phyloP scores from a whole-genome alignment of 768 basidiomycete genomes.

The Rhodosporidiobolus sp. region DNA sequence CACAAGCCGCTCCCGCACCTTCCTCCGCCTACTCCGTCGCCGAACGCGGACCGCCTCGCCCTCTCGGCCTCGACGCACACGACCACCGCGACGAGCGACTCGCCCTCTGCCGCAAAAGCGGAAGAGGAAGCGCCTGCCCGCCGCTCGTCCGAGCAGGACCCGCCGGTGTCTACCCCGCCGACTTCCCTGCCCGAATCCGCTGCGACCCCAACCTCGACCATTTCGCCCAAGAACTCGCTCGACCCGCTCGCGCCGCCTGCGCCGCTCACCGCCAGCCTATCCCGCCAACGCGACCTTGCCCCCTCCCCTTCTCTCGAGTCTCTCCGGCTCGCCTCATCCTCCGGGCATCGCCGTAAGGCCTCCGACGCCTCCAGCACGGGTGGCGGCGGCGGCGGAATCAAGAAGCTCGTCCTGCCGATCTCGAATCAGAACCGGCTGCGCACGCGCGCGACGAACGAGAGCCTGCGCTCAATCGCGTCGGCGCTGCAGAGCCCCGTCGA shows the following conservation, averaged over 20 bases:
- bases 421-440: neutral
- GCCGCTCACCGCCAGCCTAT: neutral
- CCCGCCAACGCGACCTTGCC: neutral
- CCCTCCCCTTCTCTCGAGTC: neutral
- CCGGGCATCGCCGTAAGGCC: neutral
- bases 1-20: neutral
- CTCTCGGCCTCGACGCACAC: neutral
- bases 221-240: slow-evolving; percentile 4
- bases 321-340: neutral
- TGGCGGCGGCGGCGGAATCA: neutral
- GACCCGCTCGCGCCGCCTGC: slow-evolving; percentile 1
- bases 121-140: too few relatives aligned
- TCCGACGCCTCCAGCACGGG: neutral
- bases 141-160: too few relatives aligned
- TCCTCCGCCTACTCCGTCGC: neutral
- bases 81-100: neutral
- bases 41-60: neutral
- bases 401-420: slow-evolving; percentile 9
- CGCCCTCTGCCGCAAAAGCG: too few relatives aligned
- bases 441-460: neutral
- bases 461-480: neutral
- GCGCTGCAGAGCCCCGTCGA: neutral
- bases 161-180: neutral
- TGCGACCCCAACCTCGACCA: too few relatives aligned
- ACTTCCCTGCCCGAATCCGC: neutral